These are phyloP conservation scores for Rossbeevera mucosa DNA, from an alignment of 768 basidiomycete species.

Conservation along the genomic window DNA sequence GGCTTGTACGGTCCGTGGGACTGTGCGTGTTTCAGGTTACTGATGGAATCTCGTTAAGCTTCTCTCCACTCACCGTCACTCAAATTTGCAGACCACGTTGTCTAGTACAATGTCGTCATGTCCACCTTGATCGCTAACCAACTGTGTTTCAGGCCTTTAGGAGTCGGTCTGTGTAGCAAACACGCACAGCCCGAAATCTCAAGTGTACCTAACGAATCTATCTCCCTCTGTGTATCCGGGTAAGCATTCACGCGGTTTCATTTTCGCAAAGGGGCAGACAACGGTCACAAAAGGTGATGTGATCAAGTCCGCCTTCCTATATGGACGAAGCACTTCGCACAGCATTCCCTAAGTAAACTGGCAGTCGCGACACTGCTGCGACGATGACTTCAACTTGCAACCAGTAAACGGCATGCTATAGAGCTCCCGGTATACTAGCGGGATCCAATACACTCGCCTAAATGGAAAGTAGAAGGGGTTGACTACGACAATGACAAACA, in stretches of 20 bases:
- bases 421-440: too few relatives aligned
- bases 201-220: too few relatives aligned
- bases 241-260: background rate
- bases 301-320: background rate
- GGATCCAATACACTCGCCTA: background rate
- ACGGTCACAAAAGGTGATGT: background rate
- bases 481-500: too few relatives aligned
- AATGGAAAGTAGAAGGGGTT: background rate
- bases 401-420: background rate
- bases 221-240: background rate
- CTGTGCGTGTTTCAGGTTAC: background rate
- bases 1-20: background rate
- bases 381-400: too few relatives aligned
- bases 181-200: too few relatives aligned
- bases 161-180: background rate
- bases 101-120: background rate
- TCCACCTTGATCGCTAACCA: background rate
- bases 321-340: background rate
- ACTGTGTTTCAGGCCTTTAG: background rate
- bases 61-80: background rate
- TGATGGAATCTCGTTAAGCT: background rate
- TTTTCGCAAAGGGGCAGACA: background rate
- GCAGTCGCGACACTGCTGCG: background rate
- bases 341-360: too few relatives aligned
- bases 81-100: background rate